Conservation (phyloP, 2,329 filamentous ascomycete species). For the Cordyceps fumosorosea region DNA sequence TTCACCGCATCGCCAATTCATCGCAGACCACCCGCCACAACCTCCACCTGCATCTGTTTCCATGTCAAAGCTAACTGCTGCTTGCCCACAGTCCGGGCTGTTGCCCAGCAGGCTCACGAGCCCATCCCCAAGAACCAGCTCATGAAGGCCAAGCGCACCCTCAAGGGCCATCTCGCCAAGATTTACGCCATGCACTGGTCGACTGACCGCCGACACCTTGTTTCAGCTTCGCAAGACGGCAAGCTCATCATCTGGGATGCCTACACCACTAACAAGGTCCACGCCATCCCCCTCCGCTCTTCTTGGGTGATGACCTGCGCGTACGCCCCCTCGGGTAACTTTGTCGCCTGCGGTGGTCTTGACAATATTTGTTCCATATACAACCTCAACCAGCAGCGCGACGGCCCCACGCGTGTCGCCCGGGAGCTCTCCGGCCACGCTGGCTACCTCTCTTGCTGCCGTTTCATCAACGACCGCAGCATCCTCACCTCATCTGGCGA, state of each 20-base stretch:
- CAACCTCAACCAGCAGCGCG: conserved; percentile 88
- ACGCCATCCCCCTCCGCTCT: conserved; percentile 92
- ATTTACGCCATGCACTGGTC: conserved; percentile 99
- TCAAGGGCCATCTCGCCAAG: conserved; percentile 97
- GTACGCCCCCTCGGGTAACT: conserved; percentile 96
- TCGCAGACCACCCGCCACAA: background rate
- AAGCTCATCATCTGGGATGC: conserved; percentile 99
- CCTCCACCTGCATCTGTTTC: conserved; percentile 13
- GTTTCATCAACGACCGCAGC: conserved; percentile 96
- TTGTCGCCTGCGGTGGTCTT: conserved; percentile 94
- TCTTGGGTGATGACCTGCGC: conserved; percentile 99
- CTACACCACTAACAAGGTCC: conserved; percentile 99
- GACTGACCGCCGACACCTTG: conserved; percentile 91
- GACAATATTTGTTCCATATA: conserved; percentile 99
- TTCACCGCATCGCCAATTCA: background rate
- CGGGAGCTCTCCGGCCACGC: conserved; percentile 95
- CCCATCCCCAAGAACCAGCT: conserved; percentile 80
- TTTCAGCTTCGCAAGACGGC: conserved; percentile 96
- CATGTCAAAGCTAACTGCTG: background rate
- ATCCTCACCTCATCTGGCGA: conserved; percentile 97
- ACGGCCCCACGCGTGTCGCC: conserved; percentile 94
- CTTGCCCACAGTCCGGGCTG: conserved; percentile 65
- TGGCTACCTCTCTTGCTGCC: conserved; percentile 95
- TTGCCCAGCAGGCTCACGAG: conserved; percentile 88
- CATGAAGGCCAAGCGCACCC: conserved; percentile 94